phyloP scores from a whole-genome alignment of 2,329 filamentous ascomycete genomes.

The Elsinoe arachidis region DNA sequence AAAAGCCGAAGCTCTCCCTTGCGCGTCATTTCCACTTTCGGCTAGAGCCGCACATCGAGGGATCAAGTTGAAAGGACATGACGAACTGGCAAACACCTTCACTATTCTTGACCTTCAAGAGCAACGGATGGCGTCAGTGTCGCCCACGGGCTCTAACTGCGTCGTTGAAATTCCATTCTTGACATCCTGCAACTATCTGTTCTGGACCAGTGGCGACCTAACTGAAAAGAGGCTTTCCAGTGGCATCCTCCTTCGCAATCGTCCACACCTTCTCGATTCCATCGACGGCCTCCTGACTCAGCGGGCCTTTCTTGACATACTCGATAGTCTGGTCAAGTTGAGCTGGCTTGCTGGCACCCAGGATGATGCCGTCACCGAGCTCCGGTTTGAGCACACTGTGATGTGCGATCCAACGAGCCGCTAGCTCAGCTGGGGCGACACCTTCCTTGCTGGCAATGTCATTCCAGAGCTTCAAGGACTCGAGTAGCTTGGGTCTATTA shows the following conservation, averaged over 20 bases:
- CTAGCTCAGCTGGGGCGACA: slow-evolving; percentile 35
- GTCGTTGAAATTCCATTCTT: too few species aligned
- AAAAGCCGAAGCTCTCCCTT: slow-evolving; percentile 5
- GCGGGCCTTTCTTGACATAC: slow-evolving; percentile 21
- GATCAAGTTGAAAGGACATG: slow-evolving; percentile 16
- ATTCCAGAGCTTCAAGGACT: slow-evolving; percentile 34
- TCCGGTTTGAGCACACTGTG: slow-evolving; percentile 32
- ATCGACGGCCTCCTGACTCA: slow-evolving; percentile 17
- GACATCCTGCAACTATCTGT: too few species aligned
- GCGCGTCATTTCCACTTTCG: slow-evolving; percentile 14
- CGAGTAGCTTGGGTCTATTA: slow-evolving; percentile 30
- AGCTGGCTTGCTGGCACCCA: slow-evolving; percentile 29
- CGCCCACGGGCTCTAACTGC: too few species aligned
- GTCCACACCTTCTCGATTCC: slow-evolving; percentile 19
- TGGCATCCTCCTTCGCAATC: background rate
- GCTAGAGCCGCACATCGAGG: slow-evolving; percentile 21
- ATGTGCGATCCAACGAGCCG: slow-evolving; percentile 40
- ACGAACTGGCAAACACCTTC: background rate
- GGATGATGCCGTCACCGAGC: slow-evolving; percentile 33
- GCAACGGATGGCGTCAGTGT: too few species aligned
- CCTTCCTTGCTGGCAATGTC: slow-evolving; percentile 29
- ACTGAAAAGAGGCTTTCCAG: background rate
- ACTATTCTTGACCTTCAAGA: background rate
- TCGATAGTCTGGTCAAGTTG: slow-evolving; percentile 27
- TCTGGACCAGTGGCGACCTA: background rate